A percentile compares a stretch with the other conserved stretches of the same genome.
Conservation (phyloP, 306 rosid species). For the Lablab purpureus region DNA sequence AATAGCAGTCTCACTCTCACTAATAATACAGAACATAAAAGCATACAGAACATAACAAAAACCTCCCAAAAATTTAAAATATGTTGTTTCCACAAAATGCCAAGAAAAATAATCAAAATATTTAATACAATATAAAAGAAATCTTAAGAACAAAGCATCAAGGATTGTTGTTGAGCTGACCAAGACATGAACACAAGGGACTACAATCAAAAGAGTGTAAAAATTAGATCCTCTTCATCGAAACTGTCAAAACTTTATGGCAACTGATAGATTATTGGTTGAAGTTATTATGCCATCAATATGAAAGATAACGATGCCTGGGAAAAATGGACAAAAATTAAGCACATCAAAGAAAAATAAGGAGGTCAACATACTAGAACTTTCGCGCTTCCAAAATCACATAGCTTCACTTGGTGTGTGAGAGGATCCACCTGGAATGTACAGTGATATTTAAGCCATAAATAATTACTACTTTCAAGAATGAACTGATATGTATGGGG, state of each 20-base stretch:
- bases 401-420: slow-evolving; percentile 93
- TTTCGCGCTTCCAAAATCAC: slow-evolving; percentile 99
- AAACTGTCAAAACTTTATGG: slow-evolving; percentile 3
- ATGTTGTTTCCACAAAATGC: background rate
- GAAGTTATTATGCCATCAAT: background rate
- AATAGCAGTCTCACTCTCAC: background rate
- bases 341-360: slow-evolving; percentile 34
- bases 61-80: background rate
- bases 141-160: background rate
- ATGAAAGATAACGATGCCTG: background rate
- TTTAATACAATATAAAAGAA: background rate
- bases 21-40: slow-evolving; percentile 13
- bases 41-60: slow-evolving; percentile 22
- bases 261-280: background rate
- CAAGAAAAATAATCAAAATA: background rate
- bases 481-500: background rate
- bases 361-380: slow-evolving; percentile 69
- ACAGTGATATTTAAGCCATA: slow-evolving; percentile 36
- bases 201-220: background rate
- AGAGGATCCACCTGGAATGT: slow-evolving; percentile 90
- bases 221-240: background rate
- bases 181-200: slow-evolving; percentile 14
- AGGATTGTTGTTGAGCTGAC: slow-evolving; percentile 11
- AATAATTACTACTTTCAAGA: background rate
- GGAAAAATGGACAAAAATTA: background rate